Evolutionary conservation across 2,329 filamentous ascomycete species (phyloP).

Genomic region (Penicillium vulpinum): DNA sequence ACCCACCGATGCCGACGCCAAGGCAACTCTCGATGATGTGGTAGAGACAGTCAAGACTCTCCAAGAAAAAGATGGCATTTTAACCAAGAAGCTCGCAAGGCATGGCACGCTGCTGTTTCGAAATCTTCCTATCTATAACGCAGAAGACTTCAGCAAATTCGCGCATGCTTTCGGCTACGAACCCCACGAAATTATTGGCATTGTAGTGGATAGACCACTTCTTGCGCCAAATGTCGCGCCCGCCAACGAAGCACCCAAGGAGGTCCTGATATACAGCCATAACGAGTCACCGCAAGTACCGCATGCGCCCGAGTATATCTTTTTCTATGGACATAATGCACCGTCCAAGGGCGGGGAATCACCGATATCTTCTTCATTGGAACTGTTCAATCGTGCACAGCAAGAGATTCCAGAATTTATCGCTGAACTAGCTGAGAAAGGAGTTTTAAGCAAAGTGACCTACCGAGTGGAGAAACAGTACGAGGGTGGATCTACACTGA

Average conservation of each 20-base stretch:
- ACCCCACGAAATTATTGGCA: slow-evolving; percentile 55
- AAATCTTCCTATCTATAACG: slow-evolving; percentile 46
- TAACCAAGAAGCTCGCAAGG: slow-evolving; percentile 45
- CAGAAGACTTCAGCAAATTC: slow-evolving; percentile 51
- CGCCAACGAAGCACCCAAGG: slow-evolving; percentile 52
- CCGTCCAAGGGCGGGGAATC: slow-evolving; percentile 44
- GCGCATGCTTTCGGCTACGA: slow-evolving; percentile 51
- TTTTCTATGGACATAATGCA: slow-evolving; percentile 49
- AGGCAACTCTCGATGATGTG: slow-evolving; percentile 34
- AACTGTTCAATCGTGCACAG: slow-evolving; percentile 48
- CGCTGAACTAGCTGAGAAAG: slow-evolving; percentile 45
- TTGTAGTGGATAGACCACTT: slow-evolving; percentile 49
- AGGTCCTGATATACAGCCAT: slow-evolving; percentile 53
- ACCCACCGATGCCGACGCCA: slow-evolving; percentile 23
- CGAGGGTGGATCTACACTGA: slow-evolving; percentile 49
- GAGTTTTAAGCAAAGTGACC: slow-evolving; percentile 44
- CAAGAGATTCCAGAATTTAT: slow-evolving; percentile 52
- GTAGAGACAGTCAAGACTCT: slow-evolving; percentile 42
- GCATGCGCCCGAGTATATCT: slow-evolving; percentile 54
- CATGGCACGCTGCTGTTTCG: slow-evolving; percentile 53
- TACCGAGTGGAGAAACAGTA: slow-evolving; percentile 50
- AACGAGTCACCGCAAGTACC: slow-evolving; percentile 55
- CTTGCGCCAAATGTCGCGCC: slow-evolving; percentile 49
- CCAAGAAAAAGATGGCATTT: slow-evolving; percentile 30
- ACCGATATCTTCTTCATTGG: slow-evolving; percentile 51